A percentile compares a stretch with the other conserved stretches of the same genome.
phyloP scores from a whole-genome alignment of 2,329 filamentous ascomycete species.

The Epicoccum nigrum region DNA sequence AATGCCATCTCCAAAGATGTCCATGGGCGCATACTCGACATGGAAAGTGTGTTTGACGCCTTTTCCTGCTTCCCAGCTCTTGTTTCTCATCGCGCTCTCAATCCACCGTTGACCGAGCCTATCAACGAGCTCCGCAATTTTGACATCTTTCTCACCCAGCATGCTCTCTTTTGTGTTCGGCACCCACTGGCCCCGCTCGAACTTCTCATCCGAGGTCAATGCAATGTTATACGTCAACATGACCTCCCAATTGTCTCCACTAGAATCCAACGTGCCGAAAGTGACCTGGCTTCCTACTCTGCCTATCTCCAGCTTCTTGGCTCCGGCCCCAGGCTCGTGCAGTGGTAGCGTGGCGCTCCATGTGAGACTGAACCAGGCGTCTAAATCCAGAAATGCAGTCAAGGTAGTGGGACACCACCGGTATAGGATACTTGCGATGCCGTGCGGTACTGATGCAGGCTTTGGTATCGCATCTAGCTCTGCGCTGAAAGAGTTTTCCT shows the following conservation, averaged over 20 bases:
- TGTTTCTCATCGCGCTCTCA: background rate
- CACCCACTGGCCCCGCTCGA: slow-evolving; percentile 22
- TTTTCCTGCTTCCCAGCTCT: slow-evolving; percentile 26
- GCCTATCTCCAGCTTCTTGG: slow-evolving; percentile 29
- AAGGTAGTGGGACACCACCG: slow-evolving; percentile 28
- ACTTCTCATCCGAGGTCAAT: background rate
- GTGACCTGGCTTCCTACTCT: slow-evolving; percentile 31
- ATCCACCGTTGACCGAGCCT: slow-evolving; percentile 7
- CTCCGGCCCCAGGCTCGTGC: slow-evolving; percentile 3
- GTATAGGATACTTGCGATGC: slow-evolving; percentile 28
- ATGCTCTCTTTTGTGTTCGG: slow-evolving; percentile 31
- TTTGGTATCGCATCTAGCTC: background rate
- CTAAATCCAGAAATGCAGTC: slow-evolving; percentile 27
- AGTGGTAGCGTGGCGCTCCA: slow-evolving; percentile 21
- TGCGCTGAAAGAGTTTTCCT: slow-evolving; percentile 8
- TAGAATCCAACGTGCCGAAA: slow-evolving; percentile 26
- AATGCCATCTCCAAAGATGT: slow-evolving; percentile 34
- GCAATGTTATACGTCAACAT: slow-evolving; percentile 31
- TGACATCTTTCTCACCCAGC: slow-evolving; percentile 23
- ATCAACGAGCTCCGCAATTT: slow-evolving; percentile 16
- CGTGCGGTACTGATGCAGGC: slow-evolving; percentile 4
- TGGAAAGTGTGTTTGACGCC: slow-evolving; percentile 25
- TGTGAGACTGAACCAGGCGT: slow-evolving; percentile 35
- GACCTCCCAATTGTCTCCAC: slow-evolving; percentile 26
- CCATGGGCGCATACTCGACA: slow-evolving; percentile 35